phyloP scores from a whole-genome alignment of 2,329 filamentous ascomycete species.

The Fulvia fulva region DNA sequence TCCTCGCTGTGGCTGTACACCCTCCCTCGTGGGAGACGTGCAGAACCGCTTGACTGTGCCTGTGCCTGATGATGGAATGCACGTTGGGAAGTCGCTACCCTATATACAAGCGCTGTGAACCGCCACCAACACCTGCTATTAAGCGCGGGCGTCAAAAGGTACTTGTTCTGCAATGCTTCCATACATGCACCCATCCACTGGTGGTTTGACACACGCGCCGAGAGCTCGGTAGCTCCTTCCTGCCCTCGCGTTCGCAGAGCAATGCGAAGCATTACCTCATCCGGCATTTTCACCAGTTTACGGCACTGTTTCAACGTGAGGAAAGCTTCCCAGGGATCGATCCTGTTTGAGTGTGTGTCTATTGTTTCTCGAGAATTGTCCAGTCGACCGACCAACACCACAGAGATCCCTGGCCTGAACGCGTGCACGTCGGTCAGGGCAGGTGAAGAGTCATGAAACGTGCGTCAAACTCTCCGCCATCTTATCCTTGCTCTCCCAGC shows the following conservation, averaged over 20 bases:
- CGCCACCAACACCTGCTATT: background rate
- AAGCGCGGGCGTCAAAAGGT: background rate
- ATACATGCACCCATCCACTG: background rate
- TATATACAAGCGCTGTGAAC: background rate
- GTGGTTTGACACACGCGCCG: background rate
- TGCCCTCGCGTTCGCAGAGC: background rate
- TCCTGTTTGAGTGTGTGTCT: background rate
- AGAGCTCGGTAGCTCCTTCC: background rate
- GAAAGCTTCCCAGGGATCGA: background rate
- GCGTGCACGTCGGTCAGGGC: background rate
- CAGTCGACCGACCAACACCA: background rate
- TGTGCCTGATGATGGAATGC: background rate
- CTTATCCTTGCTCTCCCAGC: too few species aligned
- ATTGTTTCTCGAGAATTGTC: background rate
- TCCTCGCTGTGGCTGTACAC: background rate
- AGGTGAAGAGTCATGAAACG: slow-evolving; percentile 1
- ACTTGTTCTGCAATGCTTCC: background rate
- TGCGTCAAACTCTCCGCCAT: slow-evolving; percentile 1
- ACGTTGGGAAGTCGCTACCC: background rate
- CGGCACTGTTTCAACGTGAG: background rate
- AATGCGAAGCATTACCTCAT: background rate
- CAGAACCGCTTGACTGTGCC: background rate
- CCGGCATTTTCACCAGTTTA: background rate
- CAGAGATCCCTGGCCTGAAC: background rate
- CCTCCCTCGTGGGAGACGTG: background rate